Conservation (phyloP, 805 yeast genomes). For the Hanseniaspora singularis region DNA sequence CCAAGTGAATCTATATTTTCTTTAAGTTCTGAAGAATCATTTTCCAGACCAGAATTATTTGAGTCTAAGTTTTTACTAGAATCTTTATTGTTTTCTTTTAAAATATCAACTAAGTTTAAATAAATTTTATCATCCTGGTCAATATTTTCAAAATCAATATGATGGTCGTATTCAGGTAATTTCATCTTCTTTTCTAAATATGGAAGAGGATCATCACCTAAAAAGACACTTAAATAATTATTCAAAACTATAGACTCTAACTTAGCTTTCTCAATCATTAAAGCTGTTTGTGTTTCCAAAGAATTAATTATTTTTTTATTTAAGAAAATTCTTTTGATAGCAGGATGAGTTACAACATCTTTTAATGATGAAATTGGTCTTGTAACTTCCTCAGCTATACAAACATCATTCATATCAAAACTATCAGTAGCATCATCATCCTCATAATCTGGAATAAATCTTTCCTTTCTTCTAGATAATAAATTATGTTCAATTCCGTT, state of each 20-base stretch:
- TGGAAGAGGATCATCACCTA: slow-evolving; percentile 76
- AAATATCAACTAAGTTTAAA: slow-evolving; percentile 12
- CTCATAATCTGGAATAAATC: slow-evolving; percentile 8
- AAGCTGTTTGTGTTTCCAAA: slow-evolving; percentile 62
- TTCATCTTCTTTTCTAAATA: slow-evolving; percentile 52
- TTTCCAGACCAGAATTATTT: too few relatives aligned
- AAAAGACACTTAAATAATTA: slow-evolving; percentile 59
- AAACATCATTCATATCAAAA: slow-evolving; percentile 37
- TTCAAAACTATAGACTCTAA: slow-evolving; percentile 58
- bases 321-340: slow-evolving; percentile 50
- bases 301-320: slow-evolving; percentile 42
- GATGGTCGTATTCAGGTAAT: slow-evolving; percentile 60
- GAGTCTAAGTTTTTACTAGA: not conserved
- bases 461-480: slow-evolving; percentile 23
- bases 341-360: slow-evolving; percentile 61
- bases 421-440: slow-evolving; percentile 28
- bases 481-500: slow-evolving; percentile 30
- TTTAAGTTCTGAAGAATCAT: too few relatives aligned
- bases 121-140: slow-evolving; percentile 8
- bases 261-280: slow-evolving; percentile 72
- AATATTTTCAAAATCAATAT: slow-evolving; percentile 26
- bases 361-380: slow-evolving; percentile 72
- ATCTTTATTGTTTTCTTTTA: slow-evolving; percentile 21
- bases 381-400: slow-evolving; percentile 47
- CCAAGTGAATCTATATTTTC: too few relatives aligned